Base-by-base conservation (phyloP, 495 filamentous ascomycete species). In the Trichoderma reesei region DNA sequence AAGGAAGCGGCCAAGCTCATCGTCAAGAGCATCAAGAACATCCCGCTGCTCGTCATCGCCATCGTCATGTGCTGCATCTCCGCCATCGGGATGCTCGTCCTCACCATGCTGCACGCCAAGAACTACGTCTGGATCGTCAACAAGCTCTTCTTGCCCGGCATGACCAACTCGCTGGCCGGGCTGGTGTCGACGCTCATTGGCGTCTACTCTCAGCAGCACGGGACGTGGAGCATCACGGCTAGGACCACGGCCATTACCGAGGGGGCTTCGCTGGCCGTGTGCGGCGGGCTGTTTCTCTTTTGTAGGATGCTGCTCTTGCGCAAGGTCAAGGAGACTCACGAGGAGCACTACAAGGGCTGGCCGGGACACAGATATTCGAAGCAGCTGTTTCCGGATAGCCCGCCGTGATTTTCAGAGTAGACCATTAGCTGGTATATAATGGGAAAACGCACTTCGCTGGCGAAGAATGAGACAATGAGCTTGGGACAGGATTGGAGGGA, bases 111-210 rank as follows among this genome's bases (percentile, higher is more conserved):
- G 7, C 51, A 56, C 26, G 20, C 51, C 6, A 67, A 65, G 51
- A 82, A 80, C 59, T 79, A 75, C 64, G 71, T 78, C 14, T 82
- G 78, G 79, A 42, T 80, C 46, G 66, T 78, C 0, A 78, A 77
- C 41, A 71, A 70, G 61, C 68, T 80, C 14, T 78, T 79, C 64
- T 31, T 80, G 62, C 77, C 76, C 1, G 65, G 75, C 0, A 61
- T 74, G 20, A 65, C 83, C 61, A 81, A 82, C 68, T 71, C 72
- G 13, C 34, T 79, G 3, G 80, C 76, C n/a, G 81, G 82, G 0
- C 61, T 83, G 8, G 66, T 83, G 9, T 72, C 72, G 14, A 81
- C 81, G n/a, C 61, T 84, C 9, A 70, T 77, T 14, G 78, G 73
- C 68, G 74, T 85, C 9, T 84, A 83, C 65, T 68, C 73, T 20